A percentile compares a stretch with the other conserved stretches of the same genome.
These are phyloP conservation scores for Corniculantispora saksenae DNA, from an alignment of 2,329 filamentous ascomycete species.

Conservation along the genomic window DNA sequence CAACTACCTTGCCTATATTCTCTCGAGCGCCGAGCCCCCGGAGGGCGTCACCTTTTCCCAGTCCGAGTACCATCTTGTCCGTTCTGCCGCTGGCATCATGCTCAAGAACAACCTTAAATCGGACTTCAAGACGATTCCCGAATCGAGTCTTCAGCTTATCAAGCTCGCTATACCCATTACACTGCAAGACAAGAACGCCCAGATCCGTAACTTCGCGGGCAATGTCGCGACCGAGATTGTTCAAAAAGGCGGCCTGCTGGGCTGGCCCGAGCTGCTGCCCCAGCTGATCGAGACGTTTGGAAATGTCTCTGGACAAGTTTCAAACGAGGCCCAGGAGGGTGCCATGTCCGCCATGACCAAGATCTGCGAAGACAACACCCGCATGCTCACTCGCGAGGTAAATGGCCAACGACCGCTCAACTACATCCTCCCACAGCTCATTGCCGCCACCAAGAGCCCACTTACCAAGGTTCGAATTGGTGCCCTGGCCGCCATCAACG, in stretches of 20 bases:
- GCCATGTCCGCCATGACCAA: slow-evolving; percentile 91
- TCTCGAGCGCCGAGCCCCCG: slow-evolving; percentile 69
- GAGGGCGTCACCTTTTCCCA: slow-evolving; percentile 59
- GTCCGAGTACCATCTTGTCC: slow-evolving; percentile 71
- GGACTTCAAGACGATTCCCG: slow-evolving; percentile 74
- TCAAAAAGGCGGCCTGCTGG: slow-evolving; percentile 77
- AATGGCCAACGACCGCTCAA: slow-evolving; percentile 85
- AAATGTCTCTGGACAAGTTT: slow-evolving; percentile 68
- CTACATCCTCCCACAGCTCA: slow-evolving; percentile 85
- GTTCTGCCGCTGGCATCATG: slow-evolving; percentile 88
- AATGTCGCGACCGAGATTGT: slow-evolving; percentile 94
- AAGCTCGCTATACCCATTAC: slow-evolving; percentile 76
- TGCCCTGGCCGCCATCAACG: slow-evolving; percentile 83
- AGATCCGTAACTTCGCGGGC: slow-evolving; percentile 86
- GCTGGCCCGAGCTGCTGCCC: slow-evolving; percentile 87
- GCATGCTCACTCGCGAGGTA: slow-evolving; percentile 82
- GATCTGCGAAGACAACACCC: slow-evolving; percentile 95
- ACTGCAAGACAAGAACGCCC: slow-evolving; percentile 76
- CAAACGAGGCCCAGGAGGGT: slow-evolving; percentile 79
- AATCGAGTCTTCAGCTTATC: slow-evolving; percentile 72
- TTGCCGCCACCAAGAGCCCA: slow-evolving; percentile 79
- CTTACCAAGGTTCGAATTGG: slow-evolving; percentile 76
- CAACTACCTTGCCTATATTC: slow-evolving; percentile 93
- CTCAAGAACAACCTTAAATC: slow-evolving; percentile 89
- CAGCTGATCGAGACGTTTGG: slow-evolving; percentile 77